Conservation (phyloP, 2,329 filamentous ascomycete species). For the Apiospora saccharicola region DNA sequence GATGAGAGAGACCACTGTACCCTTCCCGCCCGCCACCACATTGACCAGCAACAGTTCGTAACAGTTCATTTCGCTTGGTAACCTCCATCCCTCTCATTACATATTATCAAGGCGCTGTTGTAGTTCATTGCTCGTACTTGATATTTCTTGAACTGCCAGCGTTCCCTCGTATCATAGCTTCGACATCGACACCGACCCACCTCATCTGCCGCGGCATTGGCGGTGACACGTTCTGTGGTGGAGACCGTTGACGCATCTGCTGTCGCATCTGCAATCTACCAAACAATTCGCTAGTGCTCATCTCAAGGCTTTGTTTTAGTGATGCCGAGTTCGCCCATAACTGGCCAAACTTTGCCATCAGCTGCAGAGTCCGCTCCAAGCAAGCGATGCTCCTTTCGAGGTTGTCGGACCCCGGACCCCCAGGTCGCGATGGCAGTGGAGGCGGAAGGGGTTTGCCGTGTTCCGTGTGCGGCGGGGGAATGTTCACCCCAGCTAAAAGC, state of each 20-base stretch:
- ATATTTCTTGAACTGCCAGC: slow-evolving; percentile 25
- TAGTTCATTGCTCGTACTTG: slow-evolving; percentile 19
- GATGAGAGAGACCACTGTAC: background rate
- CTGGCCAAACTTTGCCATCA: slow-evolving; percentile 63
- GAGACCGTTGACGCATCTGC: slow-evolving; percentile 46
- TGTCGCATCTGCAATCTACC: slow-evolving; percentile 51
- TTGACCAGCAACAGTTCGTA: slow-evolving; percentile 7
- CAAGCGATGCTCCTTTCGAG: slow-evolving; percentile 63
- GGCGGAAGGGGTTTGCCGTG: slow-evolving; percentile 59
- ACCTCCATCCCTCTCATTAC: background rate
- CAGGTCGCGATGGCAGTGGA: slow-evolving; percentile 57
- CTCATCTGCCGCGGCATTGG: slow-evolving; percentile 46
- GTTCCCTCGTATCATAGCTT: slow-evolving; percentile 50
- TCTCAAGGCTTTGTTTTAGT: slow-evolving; percentile 62
- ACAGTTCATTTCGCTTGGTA: background rate
- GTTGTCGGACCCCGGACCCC: slow-evolving; percentile 54
- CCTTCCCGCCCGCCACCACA: background rate
- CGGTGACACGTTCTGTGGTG: slow-evolving; percentile 38
- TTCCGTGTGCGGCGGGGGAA: slow-evolving; percentile 52
- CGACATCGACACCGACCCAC: slow-evolving; percentile 55
- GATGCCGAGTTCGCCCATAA: slow-evolving; percentile 65
- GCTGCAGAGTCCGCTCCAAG: slow-evolving; percentile 61
- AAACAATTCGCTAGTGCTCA: slow-evolving; percentile 53
- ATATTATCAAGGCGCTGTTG: background rate
- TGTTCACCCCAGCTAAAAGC: slow-evolving; percentile 58